Conservation (phyloP, 345 rosid species). For the Arabis alpina region DNA sequence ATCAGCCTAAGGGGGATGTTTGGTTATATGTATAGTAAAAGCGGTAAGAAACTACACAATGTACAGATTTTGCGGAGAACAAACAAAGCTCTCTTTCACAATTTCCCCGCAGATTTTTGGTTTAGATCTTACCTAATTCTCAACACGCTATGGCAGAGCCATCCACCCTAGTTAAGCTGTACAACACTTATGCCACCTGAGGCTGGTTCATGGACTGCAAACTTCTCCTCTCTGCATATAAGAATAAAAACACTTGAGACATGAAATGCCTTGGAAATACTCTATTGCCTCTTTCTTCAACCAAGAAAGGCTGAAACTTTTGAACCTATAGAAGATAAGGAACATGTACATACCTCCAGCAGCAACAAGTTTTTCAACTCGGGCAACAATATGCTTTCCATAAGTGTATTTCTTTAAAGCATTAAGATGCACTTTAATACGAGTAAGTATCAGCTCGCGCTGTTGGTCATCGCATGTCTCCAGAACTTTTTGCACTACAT, state of each 20-base stretch:
- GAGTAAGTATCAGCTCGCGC: slow-evolving; percentile 77
- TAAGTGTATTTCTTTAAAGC: slow-evolving; percentile 93
- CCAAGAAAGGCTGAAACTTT: too few species aligned
- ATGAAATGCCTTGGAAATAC: neutral
- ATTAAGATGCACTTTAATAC: slow-evolving; percentile 88
- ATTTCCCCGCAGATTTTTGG: slow-evolving; percentile 43
- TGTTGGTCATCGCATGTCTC: slow-evolving; percentile 95
- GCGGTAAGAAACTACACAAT: slow-evolving; percentile 65
- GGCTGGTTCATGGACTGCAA: slow-evolving; percentile 36
- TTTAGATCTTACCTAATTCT: slow-evolving; percentile 52
- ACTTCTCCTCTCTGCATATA: slow-evolving; percentile 40
- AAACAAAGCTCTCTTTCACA: slow-evolving; percentile 47
- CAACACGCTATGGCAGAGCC: slow-evolving; percentile 49
- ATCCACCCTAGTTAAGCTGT: slow-evolving; percentile 44
- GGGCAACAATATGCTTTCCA: slow-evolving; percentile 96
- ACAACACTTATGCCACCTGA: slow-evolving; percentile 41
- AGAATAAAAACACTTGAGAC: slow-evolving; percentile 3
- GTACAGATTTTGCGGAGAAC: slow-evolving; percentile 60
- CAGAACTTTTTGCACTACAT: slow-evolving; percentile 96
- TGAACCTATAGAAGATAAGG: neutral
- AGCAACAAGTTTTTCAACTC: slow-evolving; percentile 94
- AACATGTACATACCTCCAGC: slow-evolving; percentile 84
- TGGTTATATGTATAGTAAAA: slow-evolving; percentile 53
- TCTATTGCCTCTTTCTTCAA: too few species aligned
- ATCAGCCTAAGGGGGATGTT: slow-evolving; percentile 44